Evolutionary conservation across 2,329 filamentous ascomycete genomes (phyloP), one percentile per base, ranked within the genome.

Genomic region (Paecilomyces formosus): DNA sequence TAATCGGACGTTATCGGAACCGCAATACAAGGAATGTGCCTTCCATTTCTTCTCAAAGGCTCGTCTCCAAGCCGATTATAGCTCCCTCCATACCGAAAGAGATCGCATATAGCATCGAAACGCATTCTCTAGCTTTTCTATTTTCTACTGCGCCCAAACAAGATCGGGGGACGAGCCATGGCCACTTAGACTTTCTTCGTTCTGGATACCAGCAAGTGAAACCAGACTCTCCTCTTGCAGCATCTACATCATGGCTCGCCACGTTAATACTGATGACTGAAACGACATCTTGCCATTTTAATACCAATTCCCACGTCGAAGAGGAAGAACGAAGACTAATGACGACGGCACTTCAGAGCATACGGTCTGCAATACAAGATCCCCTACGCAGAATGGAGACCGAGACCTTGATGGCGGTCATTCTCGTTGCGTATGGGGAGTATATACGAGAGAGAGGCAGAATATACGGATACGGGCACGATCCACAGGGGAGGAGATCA

Each of bases 101-200:
- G 22, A 39, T 55, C 31, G n/a, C 57, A 11, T 49, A 55, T 31
- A 58, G 53, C 15, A 49, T 55, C 13, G 53, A 55, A 33, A n/a
- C 55, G 21, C 57, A 30, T 22, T 53, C 53, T 15, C 35, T 58
- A 18, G n/a, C 53, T 2, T 30, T 52, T 22, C 52, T 58, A 3
- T 55, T 58, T 21, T 51, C 39, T 21, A 15, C 35, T 3, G 15
- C 22, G 12, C 53, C 24, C 13, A 53, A 57, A 21, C 28, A 31
- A 21, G 55, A 57, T 55, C 39, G 30, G 2, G 30, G 33, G 26
- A 28, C 56, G 12, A 58, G 58, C 21, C 58, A 60, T 30, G 58
- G 58, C 12, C 58, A 60, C 45, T 24, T 60, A n/a, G 58, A 55
- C 31, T 58, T 55, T 53, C 31, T 60, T 18, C 58, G 28, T 22